A percentile compares a stretch with the other conserved stretches of the same genome.
phyloP scores from a whole-genome alignment of 805 yeast genomes.

The Lachancea lanzarotensis region DNA sequence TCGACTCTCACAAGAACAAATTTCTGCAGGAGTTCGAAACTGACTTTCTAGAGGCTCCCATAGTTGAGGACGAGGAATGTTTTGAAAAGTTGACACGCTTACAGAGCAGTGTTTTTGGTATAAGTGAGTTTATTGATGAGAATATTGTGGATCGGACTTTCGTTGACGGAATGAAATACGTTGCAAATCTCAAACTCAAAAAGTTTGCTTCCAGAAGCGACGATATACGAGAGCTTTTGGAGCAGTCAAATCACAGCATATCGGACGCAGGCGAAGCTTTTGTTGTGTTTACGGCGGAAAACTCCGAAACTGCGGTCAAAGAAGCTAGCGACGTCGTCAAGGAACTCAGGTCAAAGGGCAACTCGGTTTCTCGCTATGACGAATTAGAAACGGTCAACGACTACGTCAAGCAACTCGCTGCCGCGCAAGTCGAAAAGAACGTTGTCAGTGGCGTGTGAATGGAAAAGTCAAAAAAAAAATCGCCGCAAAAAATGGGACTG shows the following conservation, averaged over 20 bases:
- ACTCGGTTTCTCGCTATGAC: slow-evolving; percentile 28
- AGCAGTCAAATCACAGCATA: slow-evolving; percentile 24
- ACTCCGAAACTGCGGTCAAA: slow-evolving; percentile 34
- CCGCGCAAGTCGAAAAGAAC: slow-evolving; percentile 13
- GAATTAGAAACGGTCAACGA: slow-evolving; percentile 34
- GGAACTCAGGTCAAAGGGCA: slow-evolving; percentile 41
- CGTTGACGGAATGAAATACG: slow-evolving; percentile 57
- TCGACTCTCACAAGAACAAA: slow-evolving; percentile 36
- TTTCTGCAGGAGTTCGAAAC: slow-evolving; percentile 53
- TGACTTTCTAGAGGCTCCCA: slow-evolving; percentile 50
- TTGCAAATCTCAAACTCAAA: slow-evolving; percentile 61
- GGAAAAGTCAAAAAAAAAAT: too few species aligned
- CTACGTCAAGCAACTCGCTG: slow-evolving; percentile 25
- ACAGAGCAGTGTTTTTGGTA: slow-evolving; percentile 80
- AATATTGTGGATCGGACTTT: slow-evolving; percentile 54
- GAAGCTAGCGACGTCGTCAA: slow-evolving; percentile 38
- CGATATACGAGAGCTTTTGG: slow-evolving; percentile 33
- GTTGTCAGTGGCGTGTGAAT: background rate
- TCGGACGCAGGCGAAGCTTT: slow-evolving; percentile 39
- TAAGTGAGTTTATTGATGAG: slow-evolving; percentile 57
- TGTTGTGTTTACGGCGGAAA: slow-evolving; percentile 41
- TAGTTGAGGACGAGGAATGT: slow-evolving; percentile 49
- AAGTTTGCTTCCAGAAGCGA: slow-evolving; percentile 46
- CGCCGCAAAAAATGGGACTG: too few species aligned
- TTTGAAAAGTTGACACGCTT: slow-evolving; percentile 69